Evolutionary conservation across 768 basidiomycete species (phyloP), one percentile per base, ranked within the genome.

Genomic region (Inosperma sp.): DNA sequence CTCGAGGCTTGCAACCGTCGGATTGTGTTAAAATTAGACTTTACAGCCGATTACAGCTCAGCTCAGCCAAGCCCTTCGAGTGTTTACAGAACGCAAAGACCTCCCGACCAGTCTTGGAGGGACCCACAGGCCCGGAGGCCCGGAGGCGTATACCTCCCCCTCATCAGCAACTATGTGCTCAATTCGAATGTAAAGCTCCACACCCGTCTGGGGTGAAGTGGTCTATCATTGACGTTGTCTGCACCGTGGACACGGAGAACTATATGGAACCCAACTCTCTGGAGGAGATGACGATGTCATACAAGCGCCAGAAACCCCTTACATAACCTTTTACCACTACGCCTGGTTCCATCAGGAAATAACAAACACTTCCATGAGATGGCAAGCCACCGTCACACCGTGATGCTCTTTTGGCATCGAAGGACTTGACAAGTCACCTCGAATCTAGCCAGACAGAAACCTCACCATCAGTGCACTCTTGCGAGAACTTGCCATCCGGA

Each of bases 151-250:
- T 59, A 63, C 56, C 51, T 59, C 17, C 10, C 30, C 6, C 31
- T 55, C 36, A 26, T 68, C 44, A 58, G 60, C 44, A 13, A 29
- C 5, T 69, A 68, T 46, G 19, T 21, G 8, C 46, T 62, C 43
- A 1, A 31, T 2, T n/a, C n/a, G n/a, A 51, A 48, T 3, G 22
- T 59, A 51, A 41, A 13, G 35, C 48, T 61, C 8, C 25, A 42
- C 29, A 43, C 9, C 42, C 39, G 37, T 46, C 22, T 56, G 17
- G 21, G 27, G 59, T 70, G 12, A 35, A 53, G 29, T 70, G 64
- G 61, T 58, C 68, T n/a, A 65, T 57, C 53, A 59, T 58, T 19
- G 59, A 68, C 51, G 30, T 54, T 19, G 56, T 66, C 40, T 61
- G 68, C 48, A 62, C 67, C 29, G 68, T 37, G 23, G 16, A 43